A percentile compares a stretch with the other conserved stretches of the same genome.
These are phyloP conservation scores for Globisporangium acanthophoron DNA, from an alignment of 352 stramenopile species.

Conservation along the genomic window DNA sequence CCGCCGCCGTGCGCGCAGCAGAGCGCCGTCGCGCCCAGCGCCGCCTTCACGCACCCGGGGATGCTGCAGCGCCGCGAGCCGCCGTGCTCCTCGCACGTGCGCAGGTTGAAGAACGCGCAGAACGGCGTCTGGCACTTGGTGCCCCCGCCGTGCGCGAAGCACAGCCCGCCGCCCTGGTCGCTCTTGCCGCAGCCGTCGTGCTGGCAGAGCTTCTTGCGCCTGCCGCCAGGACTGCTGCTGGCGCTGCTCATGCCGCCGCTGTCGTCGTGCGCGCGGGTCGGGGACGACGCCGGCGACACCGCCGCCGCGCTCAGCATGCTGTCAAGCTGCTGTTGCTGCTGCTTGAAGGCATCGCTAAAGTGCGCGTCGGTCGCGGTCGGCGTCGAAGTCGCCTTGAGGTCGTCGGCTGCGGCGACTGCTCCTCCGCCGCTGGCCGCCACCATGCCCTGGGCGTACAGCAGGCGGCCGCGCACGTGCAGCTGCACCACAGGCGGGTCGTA, in stretches of 20 bases:
- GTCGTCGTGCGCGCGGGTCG: background rate
- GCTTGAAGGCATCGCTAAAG: constrained; percentile 1
- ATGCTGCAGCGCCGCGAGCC: constrained; percentile 59
- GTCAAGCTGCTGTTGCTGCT: constrained; percentile 7
- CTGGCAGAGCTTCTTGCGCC: constrained; percentile 27
- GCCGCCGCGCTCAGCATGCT: constrained; percentile 3
- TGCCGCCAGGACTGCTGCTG: background rate
- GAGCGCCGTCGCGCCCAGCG: constrained; percentile 36
- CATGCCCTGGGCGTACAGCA: background rate
- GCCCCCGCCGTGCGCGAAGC: constrained; percentile 57
- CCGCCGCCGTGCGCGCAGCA: constrained; percentile 67
- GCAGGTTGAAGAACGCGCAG: constrained; percentile 63
- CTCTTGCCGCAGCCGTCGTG: constrained; percentile 51
- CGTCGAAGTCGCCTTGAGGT: background rate
- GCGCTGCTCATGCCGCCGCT: background rate
- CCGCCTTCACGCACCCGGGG: constrained; percentile 45
- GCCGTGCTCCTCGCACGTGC: constrained; percentile 71
- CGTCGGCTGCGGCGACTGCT: background rate
- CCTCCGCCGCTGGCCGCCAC: too few relatives aligned
- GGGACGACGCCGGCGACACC: constrained; percentile 4
- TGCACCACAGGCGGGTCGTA: constrained; percentile 3
- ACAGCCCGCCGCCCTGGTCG: constrained; percentile 56
- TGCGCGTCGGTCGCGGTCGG: background rate
- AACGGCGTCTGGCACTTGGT: constrained; percentile 70
- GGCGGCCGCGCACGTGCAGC: background rate